These are phyloP conservation scores for Bassia scoparia DNA, from an alignment of 148 eudicot species.

Conservation along the genomic window DNA sequence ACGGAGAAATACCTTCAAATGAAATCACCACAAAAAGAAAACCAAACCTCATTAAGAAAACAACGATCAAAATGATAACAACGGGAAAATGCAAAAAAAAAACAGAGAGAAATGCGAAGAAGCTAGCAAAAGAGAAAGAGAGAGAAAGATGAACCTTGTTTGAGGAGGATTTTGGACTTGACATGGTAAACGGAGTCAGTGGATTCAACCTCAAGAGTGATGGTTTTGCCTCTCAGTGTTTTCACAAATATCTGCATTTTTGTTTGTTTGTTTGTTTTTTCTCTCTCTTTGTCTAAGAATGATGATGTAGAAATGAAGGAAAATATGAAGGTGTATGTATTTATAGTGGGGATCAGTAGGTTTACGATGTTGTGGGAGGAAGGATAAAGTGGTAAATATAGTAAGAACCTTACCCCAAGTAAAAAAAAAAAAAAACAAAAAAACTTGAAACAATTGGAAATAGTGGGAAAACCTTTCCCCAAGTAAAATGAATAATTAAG, in stretches of 20 bases:
- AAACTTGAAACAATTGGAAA: too few species aligned
- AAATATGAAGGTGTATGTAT: background rate
- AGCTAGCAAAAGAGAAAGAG: background rate
- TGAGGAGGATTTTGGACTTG: conserved; percentile 7
- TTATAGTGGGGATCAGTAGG: background rate
- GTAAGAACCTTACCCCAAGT: background rate
- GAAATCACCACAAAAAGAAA: background rate
- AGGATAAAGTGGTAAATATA: background rate
- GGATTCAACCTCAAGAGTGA: background rate
- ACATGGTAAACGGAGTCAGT: background rate
- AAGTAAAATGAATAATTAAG: too few species aligned
- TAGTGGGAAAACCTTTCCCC: background rate
- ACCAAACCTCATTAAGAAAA: background rate
- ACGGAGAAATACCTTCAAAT: background rate
- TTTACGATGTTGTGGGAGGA: background rate
- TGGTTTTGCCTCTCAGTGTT: conserved; percentile 5
- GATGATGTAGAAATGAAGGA: background rate
- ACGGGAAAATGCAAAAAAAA: background rate
- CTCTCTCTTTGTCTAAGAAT: background rate
- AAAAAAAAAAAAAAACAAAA: too few species aligned
- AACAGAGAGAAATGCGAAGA: background rate
- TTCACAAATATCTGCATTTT: conserved; percentile 12
- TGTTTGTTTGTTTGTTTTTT: background rate
- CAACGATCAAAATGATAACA: background rate
- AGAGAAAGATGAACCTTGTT: background rate